phyloP scores from a whole-genome alignment of 768 basidiomycete species.

The Rhizopogon roseolus region DNA sequence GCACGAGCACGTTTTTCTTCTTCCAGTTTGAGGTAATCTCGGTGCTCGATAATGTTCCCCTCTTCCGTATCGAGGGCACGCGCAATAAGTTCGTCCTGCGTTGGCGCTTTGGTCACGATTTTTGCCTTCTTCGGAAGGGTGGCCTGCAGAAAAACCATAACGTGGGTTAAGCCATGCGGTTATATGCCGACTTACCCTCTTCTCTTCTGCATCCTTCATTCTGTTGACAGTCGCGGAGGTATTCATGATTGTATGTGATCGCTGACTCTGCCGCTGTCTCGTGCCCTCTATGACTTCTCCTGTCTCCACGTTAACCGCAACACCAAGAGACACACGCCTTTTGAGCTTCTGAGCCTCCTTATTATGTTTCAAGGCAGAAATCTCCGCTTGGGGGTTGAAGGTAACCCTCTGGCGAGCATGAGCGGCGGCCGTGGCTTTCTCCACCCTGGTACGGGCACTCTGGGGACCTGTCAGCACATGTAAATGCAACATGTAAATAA shows the following conservation, averaged over 20 bases:
- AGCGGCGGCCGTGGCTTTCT: slow-evolving; percentile 61
- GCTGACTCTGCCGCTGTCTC: slow-evolving; percentile 52
- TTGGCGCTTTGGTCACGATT: slow-evolving; percentile 44
- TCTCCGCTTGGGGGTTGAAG: slow-evolving; percentile 52
- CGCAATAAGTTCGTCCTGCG: slow-evolving; percentile 82
- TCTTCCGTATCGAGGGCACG: slow-evolving; percentile 85
- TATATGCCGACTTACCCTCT: slow-evolving; percentile 37
- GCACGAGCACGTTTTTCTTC: slow-evolving; percentile 75
- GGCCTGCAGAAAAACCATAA: slow-evolving; percentile 33
- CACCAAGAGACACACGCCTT: slow-evolving; percentile 51
- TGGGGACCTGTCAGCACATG: slow-evolving; percentile 18
- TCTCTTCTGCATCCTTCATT: slow-evolving; percentile 59
- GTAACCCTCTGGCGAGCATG: slow-evolving; percentile 63
- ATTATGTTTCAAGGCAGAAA: slow-evolving; percentile 23
- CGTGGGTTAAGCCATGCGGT: not conserved
- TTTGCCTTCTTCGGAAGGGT: slow-evolving; percentile 60
- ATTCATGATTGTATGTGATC: slow-evolving; percentile 67
- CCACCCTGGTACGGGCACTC: slow-evolving; percentile 52
- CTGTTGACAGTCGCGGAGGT: slow-evolving; percentile 62
- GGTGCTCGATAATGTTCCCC: slow-evolving; percentile 73
- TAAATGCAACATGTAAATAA: not conserved
- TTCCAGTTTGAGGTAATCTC: slow-evolving; percentile 73
- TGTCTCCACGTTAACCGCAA: slow-evolving; percentile 54
- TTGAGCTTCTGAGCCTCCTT: slow-evolving; percentile 23
- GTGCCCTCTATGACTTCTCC: slow-evolving; percentile 45